Conservation (phyloP, 2,329 filamentous ascomycete species). For the Triangularia verruculosa region DNA sequence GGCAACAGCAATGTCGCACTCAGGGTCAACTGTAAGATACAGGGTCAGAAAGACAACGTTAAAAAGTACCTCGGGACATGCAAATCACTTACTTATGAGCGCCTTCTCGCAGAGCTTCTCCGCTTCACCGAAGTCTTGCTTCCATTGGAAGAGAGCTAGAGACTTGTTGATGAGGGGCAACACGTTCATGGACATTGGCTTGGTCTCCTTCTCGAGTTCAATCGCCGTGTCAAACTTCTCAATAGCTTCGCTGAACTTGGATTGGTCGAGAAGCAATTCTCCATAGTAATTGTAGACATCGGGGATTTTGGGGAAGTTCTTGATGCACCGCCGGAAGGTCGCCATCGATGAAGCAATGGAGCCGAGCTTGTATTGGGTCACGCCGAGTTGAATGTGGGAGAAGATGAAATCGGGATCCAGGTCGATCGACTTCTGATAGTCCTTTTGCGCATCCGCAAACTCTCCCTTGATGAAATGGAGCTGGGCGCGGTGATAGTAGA, state of each 20-base stretch:
- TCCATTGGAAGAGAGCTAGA: slow-evolving; percentile 95
- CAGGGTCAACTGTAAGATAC: slow-evolving; percentile 73
- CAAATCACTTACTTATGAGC: slow-evolving; percentile 75
- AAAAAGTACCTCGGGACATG: neutral
- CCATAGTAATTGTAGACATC: slow-evolving; percentile 99
- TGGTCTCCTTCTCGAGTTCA: slow-evolving; percentile 93
- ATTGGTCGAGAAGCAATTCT: slow-evolving; percentile 92
- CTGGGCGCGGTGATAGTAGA: slow-evolving; percentile 98
- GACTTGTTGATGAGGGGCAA: slow-evolving; percentile 98
- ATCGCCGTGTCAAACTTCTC: slow-evolving; percentile 99
- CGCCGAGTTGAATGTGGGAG: slow-evolving; percentile 97
- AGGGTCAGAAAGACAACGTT: slow-evolving; percentile 11
- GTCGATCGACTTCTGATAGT: slow-evolving; percentile 99
- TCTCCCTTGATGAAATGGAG: slow-evolving; percentile 97
- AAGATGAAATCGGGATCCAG: slow-evolving; percentile 96
- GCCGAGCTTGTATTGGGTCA: slow-evolving; percentile 99
- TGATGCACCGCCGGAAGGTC: slow-evolving; percentile 94
- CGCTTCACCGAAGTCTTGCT: slow-evolving; percentile 90
- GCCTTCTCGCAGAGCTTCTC: slow-evolving; percentile 97
- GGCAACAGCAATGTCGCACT: slow-evolving; percentile 97
- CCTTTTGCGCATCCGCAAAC: slow-evolving; percentile 89
- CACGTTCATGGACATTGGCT: slow-evolving; percentile 95
- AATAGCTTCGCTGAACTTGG: slow-evolving; percentile 91
- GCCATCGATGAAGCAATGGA: slow-evolving; percentile 97
- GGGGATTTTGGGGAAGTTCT: slow-evolving; percentile 95